Base-by-base conservation (phyloP, 352 stramenopile genomes). In the Globisporangium barbulae region DNA sequence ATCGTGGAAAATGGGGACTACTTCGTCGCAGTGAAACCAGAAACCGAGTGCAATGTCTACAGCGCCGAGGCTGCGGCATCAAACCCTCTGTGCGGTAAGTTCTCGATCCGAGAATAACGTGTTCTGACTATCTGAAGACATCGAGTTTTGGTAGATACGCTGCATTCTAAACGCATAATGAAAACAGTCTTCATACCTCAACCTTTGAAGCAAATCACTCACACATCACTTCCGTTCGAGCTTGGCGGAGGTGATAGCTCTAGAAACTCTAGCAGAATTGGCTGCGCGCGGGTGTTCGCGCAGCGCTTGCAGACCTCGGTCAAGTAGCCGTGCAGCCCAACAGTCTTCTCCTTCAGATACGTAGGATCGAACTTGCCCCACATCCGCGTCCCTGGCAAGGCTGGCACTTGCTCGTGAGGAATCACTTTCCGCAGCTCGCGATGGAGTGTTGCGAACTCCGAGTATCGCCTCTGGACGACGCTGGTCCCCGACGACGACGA, bases 281-380 rank as follows among this genome's bases (percentile, higher is more conserved):
- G 61, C 64, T 88, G 78, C 13, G 82, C 83, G 28, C 81, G 76
- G 10, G 79, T 90, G 68, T 90, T 90, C 2, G 81, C 81, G 53
- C 79, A 93, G 5, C 79, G 71, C 68, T 90, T 89, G 73, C 81
- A 89, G 13, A 93, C 69, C 62, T 90, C 79, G 10, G 75, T 81
- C 12, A 93, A 63, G 68, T 93, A 93, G 5, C 78, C 78, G 37
- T 91, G 83, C 33, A 93, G 73, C 3, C 59, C 76, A 12, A 91
- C 79, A 2, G 81, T 81, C 60, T 93, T 93, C 41, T 91, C 72
- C 61, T 91, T 93, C 35, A 95, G 57, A 64, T 95, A 95, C 9
- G 72, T 76, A 2, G 84, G 79, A 19, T 95, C 87, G 42, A 94
- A 89, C 64, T 93, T 93, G 73, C 83, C 88, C 84, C 84, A 95